A percentile compares a stretch with the other conserved stretches of the same genome.
These are phyloP conservation scores for Zarea fungicola DNA, from an alignment of 2,329 filamentous ascomycete species.

Conservation along the genomic window DNA sequence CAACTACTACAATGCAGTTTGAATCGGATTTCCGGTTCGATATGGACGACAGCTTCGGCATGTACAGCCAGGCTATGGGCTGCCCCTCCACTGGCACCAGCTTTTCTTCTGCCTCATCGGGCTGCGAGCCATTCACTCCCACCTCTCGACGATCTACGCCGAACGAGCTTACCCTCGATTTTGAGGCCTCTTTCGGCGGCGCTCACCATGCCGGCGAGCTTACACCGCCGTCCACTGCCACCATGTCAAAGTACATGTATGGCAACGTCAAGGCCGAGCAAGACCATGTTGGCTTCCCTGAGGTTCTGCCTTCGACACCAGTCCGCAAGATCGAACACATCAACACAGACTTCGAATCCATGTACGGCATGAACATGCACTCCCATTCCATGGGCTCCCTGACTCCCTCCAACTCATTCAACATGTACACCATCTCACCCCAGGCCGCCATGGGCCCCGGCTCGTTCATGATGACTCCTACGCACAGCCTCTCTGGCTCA, in stretches of 20 bases:
- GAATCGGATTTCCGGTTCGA: slow-evolving; percentile 34
- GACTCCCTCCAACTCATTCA: slow-evolving; percentile 32
- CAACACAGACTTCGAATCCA: slow-evolving; percentile 33
- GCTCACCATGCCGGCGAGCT: slow-evolving; percentile 28
- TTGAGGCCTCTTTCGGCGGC: slow-evolving; percentile 25
- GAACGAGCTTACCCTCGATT: slow-evolving; percentile 32
- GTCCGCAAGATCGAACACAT: slow-evolving; percentile 31
- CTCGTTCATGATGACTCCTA: slow-evolving; percentile 36
- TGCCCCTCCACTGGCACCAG: slow-evolving; percentile 31
- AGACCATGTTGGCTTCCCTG: slow-evolving; percentile 28
- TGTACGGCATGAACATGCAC: slow-evolving; percentile 32
- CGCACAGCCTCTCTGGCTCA: slow-evolving; percentile 34
- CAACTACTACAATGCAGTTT: slow-evolving; percentile 28
- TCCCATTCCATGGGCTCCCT: slow-evolving; percentile 31
- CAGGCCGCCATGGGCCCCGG: slow-evolving; percentile 27
- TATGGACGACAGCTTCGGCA: slow-evolving; percentile 36
- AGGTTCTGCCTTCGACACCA: slow-evolving; percentile 31
- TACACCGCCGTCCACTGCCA: slow-evolving; percentile 29
- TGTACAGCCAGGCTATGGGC: slow-evolving; percentile 32
- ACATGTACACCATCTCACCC: slow-evolving; percentile 32
- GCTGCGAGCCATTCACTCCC: slow-evolving; percentile 41
- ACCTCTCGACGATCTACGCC: slow-evolving; percentile 40
- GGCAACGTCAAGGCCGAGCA: slow-evolving; percentile 28
- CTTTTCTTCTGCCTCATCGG: slow-evolving; percentile 34
- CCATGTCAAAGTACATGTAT: slow-evolving; percentile 31